Evolutionary conservation across 2,329 filamentous ascomycete genomes (phyloP).

Genomic region (Ceratocystis huliohia): DNA sequence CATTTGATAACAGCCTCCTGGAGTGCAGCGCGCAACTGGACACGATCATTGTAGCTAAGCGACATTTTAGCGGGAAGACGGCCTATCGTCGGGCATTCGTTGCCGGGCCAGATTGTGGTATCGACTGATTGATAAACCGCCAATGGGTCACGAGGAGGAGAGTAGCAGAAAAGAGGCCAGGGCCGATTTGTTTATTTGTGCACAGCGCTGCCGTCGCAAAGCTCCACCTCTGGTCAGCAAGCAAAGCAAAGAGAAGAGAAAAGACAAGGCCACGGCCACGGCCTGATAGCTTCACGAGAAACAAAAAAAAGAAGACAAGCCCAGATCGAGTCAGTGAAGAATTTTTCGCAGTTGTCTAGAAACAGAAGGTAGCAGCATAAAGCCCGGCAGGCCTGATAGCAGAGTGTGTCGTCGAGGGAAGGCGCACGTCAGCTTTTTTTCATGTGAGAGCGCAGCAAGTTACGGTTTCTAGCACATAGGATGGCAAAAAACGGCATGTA

Average conservation of each 20-base stretch:
- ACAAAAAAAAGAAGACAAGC: not conserved
- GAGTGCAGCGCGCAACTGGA: constrained; percentile 46
- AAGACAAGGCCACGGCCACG: not conserved
- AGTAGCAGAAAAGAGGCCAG: not conserved
- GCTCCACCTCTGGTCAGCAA: not conserved
- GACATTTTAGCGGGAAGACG: constrained; percentile 14
- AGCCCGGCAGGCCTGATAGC: not conserved
- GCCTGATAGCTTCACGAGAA: not conserved
- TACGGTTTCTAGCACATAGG: not conserved
- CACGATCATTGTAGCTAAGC: constrained; percentile 17
- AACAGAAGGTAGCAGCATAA: not conserved
- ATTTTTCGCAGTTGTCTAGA: not conserved
- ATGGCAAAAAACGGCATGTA: not conserved
- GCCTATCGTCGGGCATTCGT: not conserved
- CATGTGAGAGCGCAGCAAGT: not conserved
- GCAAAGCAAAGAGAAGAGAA: not conserved
- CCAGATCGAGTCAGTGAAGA: not conserved
- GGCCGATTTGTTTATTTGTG: not conserved
- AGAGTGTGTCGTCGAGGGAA: not conserved
- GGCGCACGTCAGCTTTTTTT: not conserved
- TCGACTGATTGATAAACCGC: not conserved
- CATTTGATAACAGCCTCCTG: constrained; percentile 82
- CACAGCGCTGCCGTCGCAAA: not conserved
- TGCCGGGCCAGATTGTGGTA: not conserved
- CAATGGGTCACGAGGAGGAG: too few relatives aligned